Evolutionary conservation across 2,329 filamentous ascomycete species (phyloP).

Genomic region (Colletotrichum lentis): DNA sequence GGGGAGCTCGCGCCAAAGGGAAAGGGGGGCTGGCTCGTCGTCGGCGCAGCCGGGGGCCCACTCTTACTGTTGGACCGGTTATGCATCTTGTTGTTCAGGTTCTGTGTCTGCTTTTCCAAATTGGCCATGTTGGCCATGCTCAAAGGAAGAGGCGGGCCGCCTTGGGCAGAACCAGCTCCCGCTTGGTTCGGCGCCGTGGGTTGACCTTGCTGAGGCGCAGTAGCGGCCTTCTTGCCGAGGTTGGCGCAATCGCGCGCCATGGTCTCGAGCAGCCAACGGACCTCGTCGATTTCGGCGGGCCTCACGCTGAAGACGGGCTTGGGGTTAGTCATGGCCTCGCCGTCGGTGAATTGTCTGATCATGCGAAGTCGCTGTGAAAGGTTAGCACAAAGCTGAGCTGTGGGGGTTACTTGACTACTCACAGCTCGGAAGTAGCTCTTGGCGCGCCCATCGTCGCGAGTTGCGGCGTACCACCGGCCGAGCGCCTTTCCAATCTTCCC

Average conservation of each 20-base stretch:
- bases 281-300: slow-evolving; percentile 60
- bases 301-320: slow-evolving; percentile 62
- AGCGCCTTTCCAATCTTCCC: slow-evolving; percentile 55
- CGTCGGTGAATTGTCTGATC: slow-evolving; percentile 61
- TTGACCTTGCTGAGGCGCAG: slow-evolving; percentile 25
- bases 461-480: slow-evolving; percentile 58
- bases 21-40: slow-evolving; percentile 65
- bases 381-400: slow-evolving; percentile 45
- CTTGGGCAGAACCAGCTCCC: slow-evolving; percentile 13
- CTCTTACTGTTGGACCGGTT: slow-evolving; percentile 56
- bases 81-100: slow-evolving; percentile 55
- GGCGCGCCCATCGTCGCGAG: slow-evolving; percentile 59
- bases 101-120: slow-evolving; percentile 61
- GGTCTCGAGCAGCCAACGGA: slow-evolving; percentile 57
- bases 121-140: slow-evolving; percentile 53
- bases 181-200: slow-evolving; percentile 43
- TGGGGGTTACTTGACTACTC: slow-evolving; percentile 44
- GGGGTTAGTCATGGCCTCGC: slow-evolving; percentile 54
- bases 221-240: slow-evolving; percentile 42
- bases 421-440: slow-evolving; percentile 63
- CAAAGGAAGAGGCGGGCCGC: slow-evolving; percentile 45
- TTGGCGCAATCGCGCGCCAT: slow-evolving; percentile 60
- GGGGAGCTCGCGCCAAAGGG: slow-evolving; percentile 64
- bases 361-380: slow-evolving; percentile 60
- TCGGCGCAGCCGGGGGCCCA: slow-evolving; percentile 64